These are phyloP conservation scores for Cyamopsis tetragonoloba DNA, from an alignment of 306 rosid species.

Conservation along the genomic window DNA sequence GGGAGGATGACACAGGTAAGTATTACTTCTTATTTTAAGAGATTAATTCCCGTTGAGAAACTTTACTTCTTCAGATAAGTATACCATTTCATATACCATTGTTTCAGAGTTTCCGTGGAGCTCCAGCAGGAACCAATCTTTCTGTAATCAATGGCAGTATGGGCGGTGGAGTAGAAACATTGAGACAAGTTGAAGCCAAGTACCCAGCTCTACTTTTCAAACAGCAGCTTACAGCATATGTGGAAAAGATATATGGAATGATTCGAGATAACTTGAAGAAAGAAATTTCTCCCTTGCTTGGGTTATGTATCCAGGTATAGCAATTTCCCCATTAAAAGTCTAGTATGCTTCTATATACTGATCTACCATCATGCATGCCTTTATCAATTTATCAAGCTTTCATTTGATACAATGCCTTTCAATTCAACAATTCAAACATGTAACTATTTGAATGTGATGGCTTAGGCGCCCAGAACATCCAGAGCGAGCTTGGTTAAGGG, in stretches of 20 bases:
- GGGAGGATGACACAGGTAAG: conserved; percentile 64
- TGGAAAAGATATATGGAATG: conserved; percentile 99
- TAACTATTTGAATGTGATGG: conserved; percentile 34
- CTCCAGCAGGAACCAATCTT: conserved; percentile 50
- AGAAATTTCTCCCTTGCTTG: conserved; percentile 97
- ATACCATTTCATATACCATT: not conserved
- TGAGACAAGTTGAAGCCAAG: conserved; percentile 95
- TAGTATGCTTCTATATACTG: not conserved
- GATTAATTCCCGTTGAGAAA: not conserved
- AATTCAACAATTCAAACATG: conserved; percentile 1
- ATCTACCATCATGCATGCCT: conserved; percentile 13
- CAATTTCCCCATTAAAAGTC: conserved; percentile 9
- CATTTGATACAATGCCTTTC: conserved; percentile 8
- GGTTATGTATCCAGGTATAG: conserved; percentile 87
- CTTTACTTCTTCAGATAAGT: conserved; percentile 20
- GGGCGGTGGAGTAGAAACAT: conserved; percentile 59
- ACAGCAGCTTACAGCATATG: conserved; percentile 98
- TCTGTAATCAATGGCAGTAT: conserved; percentile 44
- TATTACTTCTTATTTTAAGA: conserved; percentile 23
- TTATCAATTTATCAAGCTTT: conserved; percentile 10
- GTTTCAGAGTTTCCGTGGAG: conserved; percentile 57
- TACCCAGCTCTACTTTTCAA: conserved; percentile 97
- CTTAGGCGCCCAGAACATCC: conserved; percentile 94
- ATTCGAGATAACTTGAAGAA: conserved; percentile 96
- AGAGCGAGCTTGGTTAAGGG: conserved; percentile 96